Evolutionary conservation across 192 early-diverging fungal species (phyloP).

Genomic region (Podila epigama): DNA sequence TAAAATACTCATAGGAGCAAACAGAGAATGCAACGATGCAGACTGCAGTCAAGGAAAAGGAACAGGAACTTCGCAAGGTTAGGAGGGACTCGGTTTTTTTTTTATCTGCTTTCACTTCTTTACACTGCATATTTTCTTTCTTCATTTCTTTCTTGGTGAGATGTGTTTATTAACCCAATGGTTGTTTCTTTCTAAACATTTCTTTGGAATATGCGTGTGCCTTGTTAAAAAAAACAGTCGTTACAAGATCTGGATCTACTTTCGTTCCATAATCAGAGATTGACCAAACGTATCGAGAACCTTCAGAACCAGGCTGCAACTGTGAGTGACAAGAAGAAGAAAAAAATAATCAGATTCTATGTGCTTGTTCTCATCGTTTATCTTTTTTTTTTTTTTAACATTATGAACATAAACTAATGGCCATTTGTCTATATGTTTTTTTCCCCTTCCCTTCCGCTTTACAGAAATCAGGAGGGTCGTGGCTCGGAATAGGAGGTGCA

Average conservation of each 20-base stretch:
- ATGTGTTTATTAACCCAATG: too few relatives aligned
- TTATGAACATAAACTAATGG: neutral
- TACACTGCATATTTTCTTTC: neutral
- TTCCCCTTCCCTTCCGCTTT: neutral
- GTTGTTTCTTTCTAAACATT: too few relatives aligned
- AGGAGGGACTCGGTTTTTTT: neutral
- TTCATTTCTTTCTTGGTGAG: too few relatives aligned
- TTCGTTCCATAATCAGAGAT: slow-evolving; percentile 64
- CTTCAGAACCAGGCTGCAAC: slow-evolving; percentile 54
- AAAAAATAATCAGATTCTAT: neutral
- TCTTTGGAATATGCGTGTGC: too few relatives aligned
- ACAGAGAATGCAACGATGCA: slow-evolving; percentile 56
- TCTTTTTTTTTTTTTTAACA: neutral
- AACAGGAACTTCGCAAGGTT: slow-evolving; percentile 65
- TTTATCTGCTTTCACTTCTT: neutral
- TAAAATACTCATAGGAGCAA: slow-evolving; percentile 56
- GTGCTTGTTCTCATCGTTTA: neutral
- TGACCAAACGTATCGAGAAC: slow-evolving; percentile 65
- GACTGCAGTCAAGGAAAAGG: slow-evolving; percentile 61
- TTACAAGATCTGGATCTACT: slow-evolving; percentile 64
- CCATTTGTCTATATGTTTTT: neutral
- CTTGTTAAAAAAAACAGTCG: slow-evolving; percentile 32
- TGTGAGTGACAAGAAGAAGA: slow-evolving; percentile 29
- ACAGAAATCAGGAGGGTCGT: slow-evolving; percentile 47
- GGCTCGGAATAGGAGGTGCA: slow-evolving; percentile 49